Base-by-base conservation (phyloP, 176 grass and related monocot species). In the Tillandsia fasciculata region DNA sequence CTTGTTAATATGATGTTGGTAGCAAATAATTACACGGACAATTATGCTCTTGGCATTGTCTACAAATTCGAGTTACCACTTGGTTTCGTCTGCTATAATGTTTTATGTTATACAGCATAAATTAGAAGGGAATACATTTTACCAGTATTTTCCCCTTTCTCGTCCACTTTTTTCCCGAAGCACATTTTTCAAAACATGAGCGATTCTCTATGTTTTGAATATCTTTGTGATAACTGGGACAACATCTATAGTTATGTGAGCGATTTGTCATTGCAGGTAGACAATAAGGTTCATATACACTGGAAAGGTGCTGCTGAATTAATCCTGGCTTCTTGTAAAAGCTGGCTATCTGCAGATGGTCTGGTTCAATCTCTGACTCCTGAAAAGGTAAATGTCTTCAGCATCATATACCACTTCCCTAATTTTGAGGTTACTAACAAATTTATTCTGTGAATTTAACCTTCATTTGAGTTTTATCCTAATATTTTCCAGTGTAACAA, bases 231-330 rank as follows among this genome's bases (percentile, higher is more conserved):
- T 47, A 24, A 63, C 33, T 42, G 33, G 1, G 33, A 42, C 27
- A 63, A 12, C 6, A 23, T 26, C 8, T 58, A 58, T n/a, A 18
- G 18, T 58, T 58, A 20, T 14, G 54, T 14, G 54, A 8, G 18
- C 12, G 2, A n/a, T 17, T 17, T 58, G 13, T 76, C 49, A 72
- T 77, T 80, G 58, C 70, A 99, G 94, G 59, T 52, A 53, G 89
- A 81, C 66, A 89, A 77, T 3, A 48, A 71, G 47, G 75, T 99
- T 81, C 94, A 84, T 86, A 67, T 99, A 29, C 94, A 99, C 53
- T 99, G 94, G 89, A 99, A 99, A 86, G 94, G 94, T 28, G 94
- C 94, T 68, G 89, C 94, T 64, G 94, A 99, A 85, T 80, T 99
- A 72, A 69, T 99, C 79, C 84, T 99, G 51, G 72, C 70, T 8